These are phyloP conservation scores for Exophiala dermatitidis DNA, from an alignment of 2,329 filamentous ascomycete species.

Conservation along the genomic window DNA sequence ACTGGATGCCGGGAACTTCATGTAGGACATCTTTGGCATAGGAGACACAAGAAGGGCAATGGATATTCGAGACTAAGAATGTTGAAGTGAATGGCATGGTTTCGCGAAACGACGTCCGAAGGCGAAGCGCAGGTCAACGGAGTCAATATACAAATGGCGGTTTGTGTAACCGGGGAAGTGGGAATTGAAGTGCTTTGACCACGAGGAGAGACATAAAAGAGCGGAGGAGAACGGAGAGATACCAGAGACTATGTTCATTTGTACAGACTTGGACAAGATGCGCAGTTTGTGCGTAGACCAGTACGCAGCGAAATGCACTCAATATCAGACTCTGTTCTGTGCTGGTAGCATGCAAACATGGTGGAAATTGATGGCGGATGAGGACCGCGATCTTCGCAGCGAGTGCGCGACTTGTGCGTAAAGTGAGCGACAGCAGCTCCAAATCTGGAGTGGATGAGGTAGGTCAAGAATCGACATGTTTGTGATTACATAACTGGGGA, in stretches of 20 bases:
- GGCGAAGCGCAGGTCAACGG: neutral
- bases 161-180: neutral
- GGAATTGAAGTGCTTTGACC: neutral
- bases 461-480: no score
- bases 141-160: neutral
- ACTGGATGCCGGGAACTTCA: constrained; percentile 32
- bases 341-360: neutral
- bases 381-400: neutral
- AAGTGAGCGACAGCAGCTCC: neutral
- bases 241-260: neutral
- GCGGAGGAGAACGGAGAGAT: neutral
- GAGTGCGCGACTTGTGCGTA: constrained; percentile 22
- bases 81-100: constrained; percentile 29
- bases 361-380: neutral
- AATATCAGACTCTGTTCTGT: neutral
- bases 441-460: no score
- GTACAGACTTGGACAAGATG: constrained; percentile 3
- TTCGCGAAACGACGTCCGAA: neutral
- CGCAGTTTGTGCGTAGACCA: constrained; percentile 19
- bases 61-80: constrained; percentile 43
- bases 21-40: constrained; percentile 40
- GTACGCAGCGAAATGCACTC: constrained; percentile 1
- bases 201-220: neutral
- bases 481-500: neutral
- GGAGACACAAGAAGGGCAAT: constrained; percentile 43